These are phyloP conservation scores for Capniomyces stellatus DNA, from an alignment of 371 early-diverging fungal genomes.

Conservation along the genomic window DNA sequence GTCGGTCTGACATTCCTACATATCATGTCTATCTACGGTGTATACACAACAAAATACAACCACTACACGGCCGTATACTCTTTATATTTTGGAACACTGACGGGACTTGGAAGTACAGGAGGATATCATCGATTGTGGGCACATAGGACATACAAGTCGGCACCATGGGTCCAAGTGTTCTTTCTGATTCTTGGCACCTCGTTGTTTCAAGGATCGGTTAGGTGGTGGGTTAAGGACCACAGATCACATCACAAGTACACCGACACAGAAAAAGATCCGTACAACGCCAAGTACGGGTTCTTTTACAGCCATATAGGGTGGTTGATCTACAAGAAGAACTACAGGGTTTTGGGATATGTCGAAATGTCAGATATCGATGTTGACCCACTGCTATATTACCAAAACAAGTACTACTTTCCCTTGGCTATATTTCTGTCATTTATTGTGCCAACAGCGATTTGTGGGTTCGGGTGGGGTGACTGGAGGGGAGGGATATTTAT, in stretches of 20 bases:
- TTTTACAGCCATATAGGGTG: slow-evolving; percentile 78
- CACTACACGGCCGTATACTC: slow-evolving; percentile 55
- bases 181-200: slow-evolving; percentile 45
- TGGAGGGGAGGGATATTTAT: slow-evolving; percentile 77
- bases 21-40: slow-evolving; percentile 59
- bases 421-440: slow-evolving; percentile 55
- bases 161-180: slow-evolving; percentile 32
- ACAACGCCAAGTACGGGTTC: slow-evolving; percentile 68
- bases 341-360: slow-evolving; percentile 48
- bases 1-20: slow-evolving; percentile 53
- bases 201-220: slow-evolving; percentile 62
- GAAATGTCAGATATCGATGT: slow-evolving; percentile 70
- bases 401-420: slow-evolving; percentile 63
- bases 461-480: slow-evolving; percentile 80
- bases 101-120: slow-evolving; percentile 84
- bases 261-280: slow-evolving; percentile 81
- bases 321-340: slow-evolving; percentile 68
- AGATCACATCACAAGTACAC: slow-evolving; percentile 87
- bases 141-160: slow-evolving; percentile 53
- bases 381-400: slow-evolving; percentile 56
- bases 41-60: slow-evolving; percentile 42
- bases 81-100: slow-evolving; percentile 54
- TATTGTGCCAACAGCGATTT: slow-evolving; percentile 56
- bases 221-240: slow-evolving; percentile 74
- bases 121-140: slow-evolving; percentile 74